Conservation (phyloP, 1,139 yeast species). For the Suhomyces maxii region DNA sequence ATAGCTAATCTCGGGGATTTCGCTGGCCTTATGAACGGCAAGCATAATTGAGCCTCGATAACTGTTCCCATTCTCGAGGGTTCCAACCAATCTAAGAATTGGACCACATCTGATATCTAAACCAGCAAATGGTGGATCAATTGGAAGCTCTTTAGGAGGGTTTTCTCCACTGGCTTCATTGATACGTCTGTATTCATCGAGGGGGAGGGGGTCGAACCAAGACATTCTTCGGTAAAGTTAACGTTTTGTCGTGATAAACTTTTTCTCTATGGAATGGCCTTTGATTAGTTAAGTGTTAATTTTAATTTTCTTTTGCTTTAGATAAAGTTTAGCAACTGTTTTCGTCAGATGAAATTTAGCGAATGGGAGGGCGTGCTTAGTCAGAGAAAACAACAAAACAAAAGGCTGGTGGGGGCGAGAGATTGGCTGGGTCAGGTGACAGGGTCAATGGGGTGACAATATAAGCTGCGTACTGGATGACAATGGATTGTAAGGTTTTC, state of each 20-base stretch:
- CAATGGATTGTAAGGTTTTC: too few species aligned
- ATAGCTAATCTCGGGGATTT: constrained; percentile 38
- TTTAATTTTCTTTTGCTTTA: too few species aligned
- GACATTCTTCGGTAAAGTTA: constrained; percentile 2
- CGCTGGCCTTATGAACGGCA: constrained; percentile 48
- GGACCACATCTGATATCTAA: constrained; percentile 72
- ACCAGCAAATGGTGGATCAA: constrained; percentile 27
- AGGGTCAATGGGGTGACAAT: neutral
- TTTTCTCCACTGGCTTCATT: constrained; percentile 25
- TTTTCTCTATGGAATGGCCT: too few species aligned
- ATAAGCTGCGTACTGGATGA: too few species aligned
- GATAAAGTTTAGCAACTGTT: too few species aligned
- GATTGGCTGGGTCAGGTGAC: neutral
- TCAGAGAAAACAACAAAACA: neutral
- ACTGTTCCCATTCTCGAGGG: constrained; percentile 46
- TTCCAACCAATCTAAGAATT: constrained; percentile 62
- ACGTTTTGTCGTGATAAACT: too few species aligned
- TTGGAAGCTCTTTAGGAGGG: constrained; percentile 31
- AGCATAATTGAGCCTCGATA: constrained; percentile 69
- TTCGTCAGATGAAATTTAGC: neutral
- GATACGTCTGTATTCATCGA: constrained; percentile 28
- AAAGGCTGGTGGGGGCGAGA: too few species aligned
- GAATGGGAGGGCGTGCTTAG: neutral
- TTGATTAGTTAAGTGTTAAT: too few species aligned
- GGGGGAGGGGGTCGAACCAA: constrained; percentile 34